Evolutionary conservation across 2,329 filamentous ascomycete genomes (phyloP), one percentile per base, ranked within the genome.

Genomic region (Fusarium sp.): DNA sequence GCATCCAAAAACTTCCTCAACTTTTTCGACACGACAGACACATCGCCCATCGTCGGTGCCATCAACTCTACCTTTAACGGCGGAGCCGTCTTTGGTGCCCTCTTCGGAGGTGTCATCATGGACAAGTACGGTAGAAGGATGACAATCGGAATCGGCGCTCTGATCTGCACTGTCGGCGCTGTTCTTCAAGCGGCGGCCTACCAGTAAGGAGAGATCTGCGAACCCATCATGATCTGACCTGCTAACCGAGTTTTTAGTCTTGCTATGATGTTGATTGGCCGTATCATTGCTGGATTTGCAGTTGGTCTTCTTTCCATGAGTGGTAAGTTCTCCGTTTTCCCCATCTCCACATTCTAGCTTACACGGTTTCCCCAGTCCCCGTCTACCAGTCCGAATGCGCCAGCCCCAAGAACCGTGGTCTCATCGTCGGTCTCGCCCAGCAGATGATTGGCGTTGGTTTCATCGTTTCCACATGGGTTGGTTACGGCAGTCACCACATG

Each of bases 401-500:
- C 22, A 74, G 62, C 10, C 77, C 77, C 35, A 72, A 73, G 48
- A 76, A 71, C 29, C 68, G 77, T 27, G 77, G 77, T 43, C 77
- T 88, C 35, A 87, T 89, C n/a, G 87, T 89, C 31, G 87, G 86
- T n/a, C 79, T 89, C 8, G 85, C 86, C 1, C 87, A 88, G 69
- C 86, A 88, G 69, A 88, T 88, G 86, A 88, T 88, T 29, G 85
- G 86, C 3, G 82, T 88, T 11, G 87, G 87, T n/a, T 88, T 88
- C 74, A 88, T 88, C 54, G 82, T 89, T 9, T 87, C 86, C 0
- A 88, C 88, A 73, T 82, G 81, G 80, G 74, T 82, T 24, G 80
- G 80, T 33, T 81, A 81, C 29, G 81, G 81, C 1, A 80, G 79
- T 8, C 73, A 72, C 20, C 78, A 80, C 31, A 76, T 78, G 69